Base-by-base conservation (phyloP, 768 basidiomycete genomes). In the Neoboletus brunneissimus region DNA sequence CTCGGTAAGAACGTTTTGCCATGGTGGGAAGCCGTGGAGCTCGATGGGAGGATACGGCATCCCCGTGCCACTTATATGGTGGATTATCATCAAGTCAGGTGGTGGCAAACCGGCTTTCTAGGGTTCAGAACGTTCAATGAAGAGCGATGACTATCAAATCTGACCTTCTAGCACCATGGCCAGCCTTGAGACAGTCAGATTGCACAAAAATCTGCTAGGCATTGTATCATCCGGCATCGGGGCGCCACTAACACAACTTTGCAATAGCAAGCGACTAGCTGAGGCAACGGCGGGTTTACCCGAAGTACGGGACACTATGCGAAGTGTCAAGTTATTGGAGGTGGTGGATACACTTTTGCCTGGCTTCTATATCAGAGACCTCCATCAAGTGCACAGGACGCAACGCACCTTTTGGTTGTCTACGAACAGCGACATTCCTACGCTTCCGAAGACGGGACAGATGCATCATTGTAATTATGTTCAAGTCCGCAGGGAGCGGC, bases 1-100 rank as follows among this genome's bases (percentile, higher is more conserved):
- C 69, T 93, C 91, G 44, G 88, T 89, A 41, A 93, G 73, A 53
- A 86, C 77, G n/a, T 85, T 82, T 63, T 93, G 91, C 90, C 91
- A 93, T 16, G 91, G 91, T 18, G 91, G 91, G 63, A 87, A 91
- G 5, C 86, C 87, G 61, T 87, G 74, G 22, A 91, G 74, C 67
- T 91, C 88, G 49, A 86, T 70, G 1, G 87, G 83, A 23, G 74
- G 64, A 38, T 65, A 67, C 37, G 73, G 69, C 37, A 68, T 69
- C 47, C 63, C 70, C 13, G 72, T 67, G 3, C 76, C 72, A 32
- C 73, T 74, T 22, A 88, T 57, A 45, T 82, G 74, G 64, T 92
- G 88, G 16, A 91, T 76, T 60, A 93, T 84, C 78, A 91, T 81
- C 48, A 93, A 81, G 63, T 93, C 89, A 15, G 90, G 88, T 15